phyloP scores from a whole-genome alignment of 2,329 filamentous ascomycete species.

The Botrytis aclada region DNA sequence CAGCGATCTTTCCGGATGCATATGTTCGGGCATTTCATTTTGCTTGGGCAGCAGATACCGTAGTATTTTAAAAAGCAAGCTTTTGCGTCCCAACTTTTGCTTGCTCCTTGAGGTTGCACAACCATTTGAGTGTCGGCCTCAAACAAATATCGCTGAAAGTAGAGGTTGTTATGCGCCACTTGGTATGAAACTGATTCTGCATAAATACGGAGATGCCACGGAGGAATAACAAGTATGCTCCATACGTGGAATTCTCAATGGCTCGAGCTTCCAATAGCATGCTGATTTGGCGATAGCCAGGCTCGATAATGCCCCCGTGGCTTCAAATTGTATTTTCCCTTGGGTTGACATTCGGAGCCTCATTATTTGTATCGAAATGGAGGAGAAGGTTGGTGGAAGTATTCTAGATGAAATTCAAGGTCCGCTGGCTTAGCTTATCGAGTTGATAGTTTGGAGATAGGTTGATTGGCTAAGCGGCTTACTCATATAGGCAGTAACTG shows the following conservation, averaged over 20 bases:
- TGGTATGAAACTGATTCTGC: conserved; percentile 4
- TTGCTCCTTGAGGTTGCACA: background rate
- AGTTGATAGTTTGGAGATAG: background rate
- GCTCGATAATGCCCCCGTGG: background rate
- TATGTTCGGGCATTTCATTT: background rate
- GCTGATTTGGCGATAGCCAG: conserved; percentile 3
- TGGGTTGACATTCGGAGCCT: background rate
- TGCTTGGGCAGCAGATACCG: background rate
- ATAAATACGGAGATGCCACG: conserved; percentile 10
- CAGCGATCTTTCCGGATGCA: background rate
- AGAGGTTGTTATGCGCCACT: background rate
- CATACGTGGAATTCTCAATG: background rate
- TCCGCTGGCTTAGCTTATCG: background rate
- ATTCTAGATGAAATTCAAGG: background rate
- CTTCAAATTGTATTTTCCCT: background rate
- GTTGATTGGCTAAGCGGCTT: background rate
- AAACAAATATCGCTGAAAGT: background rate
- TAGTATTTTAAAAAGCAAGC: background rate
- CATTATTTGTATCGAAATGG: background rate
- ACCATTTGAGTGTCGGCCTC: background rate
- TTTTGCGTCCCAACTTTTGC: background rate
- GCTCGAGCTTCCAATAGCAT: background rate
- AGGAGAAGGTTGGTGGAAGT: background rate
- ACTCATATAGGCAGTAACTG: background rate
- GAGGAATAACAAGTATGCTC: background rate